Evolutionary conservation across 2,329 filamentous ascomycete genomes (phyloP).

Genomic region (Aspergillus ustus): DNA sequence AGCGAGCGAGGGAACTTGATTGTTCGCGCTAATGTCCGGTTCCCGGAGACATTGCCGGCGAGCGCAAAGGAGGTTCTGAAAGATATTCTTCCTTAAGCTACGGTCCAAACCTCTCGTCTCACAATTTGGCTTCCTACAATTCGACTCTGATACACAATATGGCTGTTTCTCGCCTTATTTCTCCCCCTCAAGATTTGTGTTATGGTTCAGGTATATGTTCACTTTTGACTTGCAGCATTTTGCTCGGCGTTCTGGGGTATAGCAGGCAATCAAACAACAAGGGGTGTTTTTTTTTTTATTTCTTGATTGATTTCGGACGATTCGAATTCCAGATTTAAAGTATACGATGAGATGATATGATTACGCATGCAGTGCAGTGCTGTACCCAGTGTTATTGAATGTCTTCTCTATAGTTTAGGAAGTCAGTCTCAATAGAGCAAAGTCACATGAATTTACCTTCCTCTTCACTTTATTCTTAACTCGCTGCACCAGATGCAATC

Average conservation of each 20-base stretch:
- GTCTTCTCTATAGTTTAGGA: neutral
- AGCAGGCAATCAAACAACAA: neutral
- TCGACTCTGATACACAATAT: neutral
- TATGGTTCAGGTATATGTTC: constrained; percentile 19
- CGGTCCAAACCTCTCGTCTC: too few species aligned
- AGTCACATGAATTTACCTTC: neutral
- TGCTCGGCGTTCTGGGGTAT: neutral
- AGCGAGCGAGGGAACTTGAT: constrained; percentile 84
- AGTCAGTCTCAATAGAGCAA: neutral
- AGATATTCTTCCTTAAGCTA: constrained; percentile 68
- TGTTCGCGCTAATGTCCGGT: constrained; percentile 89
- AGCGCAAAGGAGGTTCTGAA: constrained; percentile 80
- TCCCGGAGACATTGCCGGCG: constrained; percentile 76
- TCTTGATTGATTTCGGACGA: neutral
- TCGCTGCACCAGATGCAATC: too few species aligned
- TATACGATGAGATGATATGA: neutral
- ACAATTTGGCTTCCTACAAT: neutral
- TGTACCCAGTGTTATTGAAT: neutral
- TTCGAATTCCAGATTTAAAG: neutral
- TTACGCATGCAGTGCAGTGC: neutral
- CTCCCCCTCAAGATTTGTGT: constrained; percentile 27
- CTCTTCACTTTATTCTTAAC: too few species aligned
- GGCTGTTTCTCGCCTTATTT: neutral
- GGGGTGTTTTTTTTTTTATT: constrained; percentile 7
- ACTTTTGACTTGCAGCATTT: neutral